Conservation (phyloP, 2,329 filamentous ascomycete genomes). For the Colletotrichum neosansevieriae region DNA sequence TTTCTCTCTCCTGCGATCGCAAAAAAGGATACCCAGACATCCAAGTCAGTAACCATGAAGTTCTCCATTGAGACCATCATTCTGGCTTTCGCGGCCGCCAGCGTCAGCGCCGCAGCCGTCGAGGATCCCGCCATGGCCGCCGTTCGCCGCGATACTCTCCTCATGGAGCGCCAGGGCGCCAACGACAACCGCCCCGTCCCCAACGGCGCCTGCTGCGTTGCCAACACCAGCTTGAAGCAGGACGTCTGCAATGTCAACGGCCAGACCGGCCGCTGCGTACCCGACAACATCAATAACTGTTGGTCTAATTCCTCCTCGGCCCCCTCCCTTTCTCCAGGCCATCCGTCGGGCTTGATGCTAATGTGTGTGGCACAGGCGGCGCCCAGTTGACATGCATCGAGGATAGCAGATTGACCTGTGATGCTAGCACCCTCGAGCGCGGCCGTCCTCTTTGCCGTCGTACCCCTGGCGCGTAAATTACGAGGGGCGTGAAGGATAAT, state of each 20-base stretch:
- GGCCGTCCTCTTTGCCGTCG: slow-evolving; percentile 47
- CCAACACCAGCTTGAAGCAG: slow-evolving; percentile 51
- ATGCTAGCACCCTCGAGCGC: slow-evolving; percentile 46
- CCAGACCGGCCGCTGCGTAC: slow-evolving; percentile 50
- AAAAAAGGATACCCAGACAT: not conserved
- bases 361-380: slow-evolving; percentile 40
- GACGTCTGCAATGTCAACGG: slow-evolving; percentile 52
- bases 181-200: slow-evolving; percentile 52
- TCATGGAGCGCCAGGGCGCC: slow-evolving; percentile 48
- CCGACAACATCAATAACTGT: slow-evolving; percentile 51
- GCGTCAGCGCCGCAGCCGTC: slow-evolving; percentile 41
- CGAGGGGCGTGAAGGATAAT: too few species aligned
- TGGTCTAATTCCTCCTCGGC: slow-evolving; percentile 27
- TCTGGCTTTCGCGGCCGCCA: slow-evolving; percentile 45
- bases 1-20: not conserved
- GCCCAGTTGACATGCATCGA: slow-evolving; percentile 46
- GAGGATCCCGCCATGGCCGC: slow-evolving; percentile 40
- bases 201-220: slow-evolving; percentile 50
- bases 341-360: not conserved
- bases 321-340: not conserved
- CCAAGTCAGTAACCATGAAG: slow-evolving; percentile 44
- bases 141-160: slow-evolving; percentile 42
- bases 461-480: slow-evolving; percentile 26
- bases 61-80: slow-evolving; percentile 44
- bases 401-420: slow-evolving; percentile 45